Evolutionary conservation across 768 basidiomycete species (phyloP), one percentile per base, ranked within the genome.

Genomic region (Harrya chromipes): DNA sequence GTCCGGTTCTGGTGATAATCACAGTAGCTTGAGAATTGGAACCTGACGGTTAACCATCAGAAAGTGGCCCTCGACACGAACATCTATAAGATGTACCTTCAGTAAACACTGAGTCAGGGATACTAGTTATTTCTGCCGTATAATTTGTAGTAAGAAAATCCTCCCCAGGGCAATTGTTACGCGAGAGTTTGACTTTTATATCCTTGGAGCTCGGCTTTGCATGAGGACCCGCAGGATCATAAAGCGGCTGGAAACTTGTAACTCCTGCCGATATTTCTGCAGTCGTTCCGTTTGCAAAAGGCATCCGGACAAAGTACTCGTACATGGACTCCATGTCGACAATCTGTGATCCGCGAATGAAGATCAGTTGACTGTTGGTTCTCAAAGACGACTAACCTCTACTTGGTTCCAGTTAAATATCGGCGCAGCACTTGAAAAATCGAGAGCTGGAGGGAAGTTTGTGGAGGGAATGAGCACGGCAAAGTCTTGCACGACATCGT

Each of bases 401-500:
- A 27, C 8, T 27, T 27, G 27, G 27, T 27, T 27, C 27, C 2
- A 2, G 27, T 31, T 14, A 43, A 42, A 11, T 3, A 23, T 23
- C 23, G 23, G 23, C 23, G n/a, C n/a, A n/a, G n/a, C n/a, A n/a
- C 23, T 6, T 6, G 34, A 35, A 23, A 39, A 46, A n/a, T 62
- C 53, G n/a, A 51, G 13, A 7, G 38, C 50, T 0, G 50, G 50
- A 6, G 58, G 54, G 11, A 50, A 61, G 40, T 60, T 50, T 3
- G 55, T 57, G 17, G 33, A 56, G 7, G 59, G 55, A 7, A 57
- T 40, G 11, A 61, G 37, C 21, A 57, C 23, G 20, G 55, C 46
- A 21, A 57, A 61, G 3, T 37, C 43, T 23, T 8, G 37, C 14
- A 40, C 13, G 2, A 51, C 26, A 9, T 39, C 33, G 23, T 23